phyloP scores from a whole-genome alignment of 208 protist genomes.

The Trypanosoma melophagium region DNA sequence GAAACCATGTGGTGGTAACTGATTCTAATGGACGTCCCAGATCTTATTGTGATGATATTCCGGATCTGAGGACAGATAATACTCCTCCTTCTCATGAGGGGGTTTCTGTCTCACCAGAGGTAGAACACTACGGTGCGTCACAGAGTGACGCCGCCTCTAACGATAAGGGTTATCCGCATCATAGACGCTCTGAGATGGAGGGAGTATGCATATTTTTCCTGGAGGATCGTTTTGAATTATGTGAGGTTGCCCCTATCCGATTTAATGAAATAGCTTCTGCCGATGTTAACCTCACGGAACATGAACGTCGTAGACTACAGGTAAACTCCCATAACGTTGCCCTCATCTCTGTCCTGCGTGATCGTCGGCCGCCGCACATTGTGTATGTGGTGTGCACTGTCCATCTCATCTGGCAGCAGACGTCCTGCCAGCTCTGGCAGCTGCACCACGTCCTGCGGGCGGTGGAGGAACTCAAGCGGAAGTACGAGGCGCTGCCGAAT shows the following conservation, averaged over 20 bases:
- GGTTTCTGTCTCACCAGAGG: not conserved
- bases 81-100: not conserved
- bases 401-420: constrained; percentile 80
- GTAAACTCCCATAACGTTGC: constrained; percentile 84
- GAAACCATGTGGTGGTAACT: constrained; percentile 77
- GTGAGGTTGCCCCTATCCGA: constrained; percentile 57
- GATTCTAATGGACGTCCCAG: constrained; percentile 46
- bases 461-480: constrained; percentile 59
- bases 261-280: constrained; percentile 73
- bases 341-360: constrained; percentile 68
- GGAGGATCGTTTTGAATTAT: constrained; percentile 50
- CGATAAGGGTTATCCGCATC: constrained; percentile 1
- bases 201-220: constrained; percentile 80
- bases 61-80: not conserved
- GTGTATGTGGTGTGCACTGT: constrained; percentile 70
- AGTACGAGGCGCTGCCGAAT: constrained; percentile 34
- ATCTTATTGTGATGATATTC: constrained; percentile 14
- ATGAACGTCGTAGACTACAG: constrained; percentile 67
- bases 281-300: constrained; percentile 49
- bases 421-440: constrained; percentile 86
- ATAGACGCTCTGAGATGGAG: constrained; percentile 66
- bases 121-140: not conserved
- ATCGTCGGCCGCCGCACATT: constrained; percentile 34
- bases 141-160: not conserved
- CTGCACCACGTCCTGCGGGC: constrained; percentile 49